Percentiles rank a stretch among this genome's conserved stretches.
Conservation (phyloP, 106 monocot genomes). For the Platanthera zijinensis region DNA sequence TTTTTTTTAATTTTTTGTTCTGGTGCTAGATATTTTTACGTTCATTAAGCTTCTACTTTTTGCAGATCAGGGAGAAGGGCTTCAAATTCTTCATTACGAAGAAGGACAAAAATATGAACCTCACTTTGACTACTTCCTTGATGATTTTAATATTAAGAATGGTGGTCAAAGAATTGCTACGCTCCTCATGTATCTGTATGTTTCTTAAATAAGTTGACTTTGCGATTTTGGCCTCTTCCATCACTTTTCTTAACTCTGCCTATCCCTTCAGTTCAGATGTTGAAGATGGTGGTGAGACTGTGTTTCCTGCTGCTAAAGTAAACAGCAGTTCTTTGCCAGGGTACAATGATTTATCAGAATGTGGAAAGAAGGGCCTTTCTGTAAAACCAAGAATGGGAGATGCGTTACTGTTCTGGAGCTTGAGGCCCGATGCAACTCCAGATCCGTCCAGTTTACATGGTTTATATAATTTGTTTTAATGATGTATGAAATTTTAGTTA, state of each 20-base stretch:
- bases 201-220: no score
- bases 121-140: slow-evolving; percentile 63
- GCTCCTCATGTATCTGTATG: slow-evolving; percentile 25
- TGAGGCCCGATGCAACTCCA: slow-evolving; percentile 50
- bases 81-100: slow-evolving; percentile 73
- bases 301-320: slow-evolving; percentile 43
- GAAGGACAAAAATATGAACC: slow-evolving; percentile 74
- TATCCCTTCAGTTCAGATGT: slow-evolving; percentile 34
- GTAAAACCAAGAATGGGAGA: slow-evolving; percentile 59
- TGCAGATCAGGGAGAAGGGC: slow-evolving; percentile 60
- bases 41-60: background rate
- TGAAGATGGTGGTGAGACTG: slow-evolving; percentile 59
- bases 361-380: slow-evolving; percentile 48
- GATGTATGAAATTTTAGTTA: no score
- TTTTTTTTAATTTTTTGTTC: no score
- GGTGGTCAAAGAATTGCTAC: slow-evolving; percentile 69
- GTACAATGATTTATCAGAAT: slow-evolving; percentile 53
- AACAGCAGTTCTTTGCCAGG: slow-evolving; percentile 35
- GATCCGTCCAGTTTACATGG: slow-evolving; percentile 66
- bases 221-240: no score
- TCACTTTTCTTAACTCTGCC: no score
- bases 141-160: slow-evolving; percentile 58
- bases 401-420: slow-evolving; percentile 67
- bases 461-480: background rate
- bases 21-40: no score